Evolutionary conservation across 139 green algal species (phyloP).

Genomic region (Gonium pectorale): DNA sequence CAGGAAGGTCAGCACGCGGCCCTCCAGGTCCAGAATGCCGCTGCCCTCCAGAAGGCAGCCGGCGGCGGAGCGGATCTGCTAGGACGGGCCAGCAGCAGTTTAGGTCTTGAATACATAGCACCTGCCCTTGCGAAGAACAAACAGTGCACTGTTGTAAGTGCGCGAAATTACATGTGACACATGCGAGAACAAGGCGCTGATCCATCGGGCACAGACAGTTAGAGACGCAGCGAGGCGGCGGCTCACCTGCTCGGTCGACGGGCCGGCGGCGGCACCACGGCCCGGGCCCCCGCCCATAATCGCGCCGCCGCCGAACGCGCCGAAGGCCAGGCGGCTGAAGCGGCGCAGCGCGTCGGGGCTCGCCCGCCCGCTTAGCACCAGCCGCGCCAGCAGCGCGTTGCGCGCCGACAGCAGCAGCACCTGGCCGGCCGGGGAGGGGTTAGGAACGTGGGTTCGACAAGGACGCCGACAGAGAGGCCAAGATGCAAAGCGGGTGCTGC

Average conservation of each 20-base stretch:
- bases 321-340: slow-evolving; percentile 75
- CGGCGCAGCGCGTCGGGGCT: slow-evolving; percentile 39
- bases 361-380: slow-evolving; percentile 63
- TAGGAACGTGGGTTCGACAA: not conserved
- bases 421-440: slow-evolving; percentile 40
- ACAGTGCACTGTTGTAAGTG: too few species aligned
- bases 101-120: too few species aligned
- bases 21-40: slow-evolving; percentile 75
- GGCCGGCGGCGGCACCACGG: slow-evolving; percentile 5
- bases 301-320: slow-evolving; percentile 47
- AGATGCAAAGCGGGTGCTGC: too few species aligned
- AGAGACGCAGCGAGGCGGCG: too few species aligned
- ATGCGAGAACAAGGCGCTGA: too few species aligned
- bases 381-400: slow-evolving; percentile 75
- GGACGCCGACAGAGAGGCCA: not conserved
- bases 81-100: too few species aligned
- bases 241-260: slow-evolving; percentile 23
- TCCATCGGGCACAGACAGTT: too few species aligned
- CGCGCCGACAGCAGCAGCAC: slow-evolving; percentile 78
- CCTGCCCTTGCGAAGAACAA: too few species aligned
- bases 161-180: too few species aligned
- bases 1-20: slow-evolving; percentile 75
- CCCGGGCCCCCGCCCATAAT: not conserved
- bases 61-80: slow-evolving; percentile 51
- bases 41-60: slow-evolving; percentile 69